Base-by-base conservation (phyloP, 108 stramenopile genomes). In the Fragilariopsis cylindrus region DNA sequence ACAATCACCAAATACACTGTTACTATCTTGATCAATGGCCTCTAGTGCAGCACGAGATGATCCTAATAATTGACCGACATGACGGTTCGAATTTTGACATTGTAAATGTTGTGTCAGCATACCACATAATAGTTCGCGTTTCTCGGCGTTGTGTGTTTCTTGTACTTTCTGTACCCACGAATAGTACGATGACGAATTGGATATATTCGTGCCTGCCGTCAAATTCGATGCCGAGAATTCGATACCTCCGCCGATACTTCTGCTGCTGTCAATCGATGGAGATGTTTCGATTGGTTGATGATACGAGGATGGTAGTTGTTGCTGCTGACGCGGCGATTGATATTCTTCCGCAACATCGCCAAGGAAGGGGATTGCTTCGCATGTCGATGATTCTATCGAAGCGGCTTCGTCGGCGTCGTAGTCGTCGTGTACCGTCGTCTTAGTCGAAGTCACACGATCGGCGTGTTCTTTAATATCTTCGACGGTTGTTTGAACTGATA, bases 31-130 rank as follows among this genome's bases (percentile, higher is more conserved):
- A 60, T 60, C 58, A 60, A 40, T 60, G 42, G 62, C 62, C 39
- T 63, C 62, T 12, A 63, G 62, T 40, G 45, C 16, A n/a, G 62
- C 62, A 16, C 62, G 8, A 1, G 62, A 63, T 41, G 62, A 63
- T 43, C n/a, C 62, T 9, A 63, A 11, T 16, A 63, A 44, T 43
- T 63, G 62, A 30, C 9, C 42, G 43, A 63, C 62, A 11, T 63
- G 62, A 4, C 42, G 62, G 39, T 63, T 63, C 4, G 62, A 42
- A n/a, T 11, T 43, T n/a, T 63, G 62, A 12, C 62, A 63, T 7
- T 44, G 62, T n/a, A 43, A 8, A 45, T 63, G 62, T 40, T 63
- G 62, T 6, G 62, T 5, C 5, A 63, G 2, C 7, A 63, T 42
- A 63, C 62, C 62, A 5, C 42, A n/a, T n/a, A 63, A 11, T 21